These are phyloP conservation scores for Glaciozyma martinii DNA, from an alignment of 768 basidiomycete species.

Conservation along the genomic window DNA sequence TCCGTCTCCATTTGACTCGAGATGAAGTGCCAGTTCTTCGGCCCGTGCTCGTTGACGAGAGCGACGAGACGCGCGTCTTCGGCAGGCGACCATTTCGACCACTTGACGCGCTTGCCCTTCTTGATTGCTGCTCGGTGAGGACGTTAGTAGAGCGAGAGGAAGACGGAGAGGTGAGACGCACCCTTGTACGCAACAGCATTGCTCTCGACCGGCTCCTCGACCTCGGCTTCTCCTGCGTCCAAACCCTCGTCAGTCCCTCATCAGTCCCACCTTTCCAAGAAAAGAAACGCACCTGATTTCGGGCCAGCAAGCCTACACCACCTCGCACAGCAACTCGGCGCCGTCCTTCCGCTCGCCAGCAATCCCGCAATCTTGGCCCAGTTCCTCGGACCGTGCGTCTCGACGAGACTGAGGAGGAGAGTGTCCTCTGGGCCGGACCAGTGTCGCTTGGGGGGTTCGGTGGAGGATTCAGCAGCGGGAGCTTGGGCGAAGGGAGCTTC, in stretches of 20 bases:
- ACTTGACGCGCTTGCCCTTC: conserved; percentile 2
- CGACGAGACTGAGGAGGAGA: neutral
- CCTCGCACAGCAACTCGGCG: conserved; percentile 4
- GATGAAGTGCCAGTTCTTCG: conserved; percentile 4
- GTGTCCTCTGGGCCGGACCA: neutral
- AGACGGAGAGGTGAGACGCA: neutral
- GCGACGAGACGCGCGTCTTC: neutral
- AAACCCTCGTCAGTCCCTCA: neutral
- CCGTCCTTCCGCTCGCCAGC: neutral
- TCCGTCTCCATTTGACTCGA: neutral
- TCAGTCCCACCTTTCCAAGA: neutral
- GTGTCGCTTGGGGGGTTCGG: neutral
- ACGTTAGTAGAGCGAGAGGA: neutral
- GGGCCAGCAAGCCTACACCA: conserved; percentile 3
- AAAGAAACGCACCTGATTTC: neutral
- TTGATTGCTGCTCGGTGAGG: neutral
- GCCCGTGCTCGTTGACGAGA: conserved; percentile 2
- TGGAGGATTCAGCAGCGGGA: too few species aligned
- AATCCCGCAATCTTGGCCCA: neutral
- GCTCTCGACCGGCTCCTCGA: neutral
- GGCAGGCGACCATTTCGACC: neutral
- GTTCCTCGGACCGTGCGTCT: conserved; percentile 1
- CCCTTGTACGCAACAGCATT: neutral
- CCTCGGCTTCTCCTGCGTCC: neutral
- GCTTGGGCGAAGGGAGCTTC: too few species aligned